Evolutionary conservation across 169 alveolate species (phyloP), one percentile per base, ranked within the genome.

Genomic region (Plasmodium chabaudi): DNA sequence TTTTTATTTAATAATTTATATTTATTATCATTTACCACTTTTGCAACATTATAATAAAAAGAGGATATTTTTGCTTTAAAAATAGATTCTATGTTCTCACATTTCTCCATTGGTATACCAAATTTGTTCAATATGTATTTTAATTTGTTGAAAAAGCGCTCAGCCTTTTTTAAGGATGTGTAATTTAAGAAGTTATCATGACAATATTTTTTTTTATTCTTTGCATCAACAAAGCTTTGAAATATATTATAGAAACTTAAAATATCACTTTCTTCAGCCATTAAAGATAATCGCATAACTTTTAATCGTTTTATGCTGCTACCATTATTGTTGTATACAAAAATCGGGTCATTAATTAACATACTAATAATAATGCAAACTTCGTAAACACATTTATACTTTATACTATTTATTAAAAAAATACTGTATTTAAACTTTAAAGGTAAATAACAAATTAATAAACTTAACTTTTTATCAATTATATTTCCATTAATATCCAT

Each of bases 181-280:
- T 82, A 82, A 23, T 46, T 71, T 82, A 82, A 82, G 23, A 82
- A 82, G 55, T 82, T 51, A 25, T 57, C 82, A 67, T 82, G 34
- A 70, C 90, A 82, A 46, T 67, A 82, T 19, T 64, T 57, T 56
- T 82, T 82, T 67, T 71, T 82, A 61, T 82, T 49, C 65, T 82
- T 82, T 67, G 82, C 90, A n/a, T 44, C 13, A 13, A 12, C 47
- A 82, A 82, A 82, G 23, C 15, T 25, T 67, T 82, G 90, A 82
- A 82, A 82, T 82, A 82, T 51, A 67, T 82, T 82, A 56, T 82
- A 82, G 34, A 67, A 82, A 82, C 90, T 82, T 71, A 82, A 67
- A 42, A 82, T 56, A 59, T 82, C 90, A 46, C 90, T 82, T 53
- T 82, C 90, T 46, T 82, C 84, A 19, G 90, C 90, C 90, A 82